phyloP scores from a whole-genome alignment of 176 grass and related monocot genomes.

The Oryza glumipatula region DNA sequence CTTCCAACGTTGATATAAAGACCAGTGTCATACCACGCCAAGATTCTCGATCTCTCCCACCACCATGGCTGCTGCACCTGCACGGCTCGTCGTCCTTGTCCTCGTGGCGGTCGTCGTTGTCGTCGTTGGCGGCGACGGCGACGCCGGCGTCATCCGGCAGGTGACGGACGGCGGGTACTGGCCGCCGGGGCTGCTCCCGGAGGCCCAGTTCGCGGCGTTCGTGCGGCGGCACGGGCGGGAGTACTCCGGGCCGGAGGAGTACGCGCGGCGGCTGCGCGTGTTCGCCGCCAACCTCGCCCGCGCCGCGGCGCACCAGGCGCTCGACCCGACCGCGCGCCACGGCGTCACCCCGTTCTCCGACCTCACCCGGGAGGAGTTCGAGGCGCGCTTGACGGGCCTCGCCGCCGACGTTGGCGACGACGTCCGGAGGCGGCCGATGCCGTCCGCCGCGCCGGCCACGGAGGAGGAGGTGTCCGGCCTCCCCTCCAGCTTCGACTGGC shows the following conservation, averaged over 20 bases:
- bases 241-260: constrained; percentile 67
- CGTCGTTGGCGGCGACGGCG: neutral
- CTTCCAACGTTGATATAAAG: neutral
- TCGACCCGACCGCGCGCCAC: constrained; percentile 77
- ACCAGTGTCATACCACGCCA: neutral
- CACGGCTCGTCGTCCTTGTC: neutral
- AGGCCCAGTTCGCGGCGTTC: constrained; percentile 58
- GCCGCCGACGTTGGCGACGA: neutral
- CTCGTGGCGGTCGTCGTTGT: neutral
- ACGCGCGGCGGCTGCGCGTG: constrained; percentile 60
- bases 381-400: constrained; percentile 61
- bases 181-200: constrained; percentile 22
- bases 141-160: constrained; percentile 31
- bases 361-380: constrained; percentile 82
- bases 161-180: constrained; percentile 24
- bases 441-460: constrained; percentile 25
- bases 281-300: constrained; percentile 81
- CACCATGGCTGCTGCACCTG: constrained; percentile 24
- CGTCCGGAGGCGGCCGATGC: neutral
- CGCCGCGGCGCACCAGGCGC: constrained; percentile 71
- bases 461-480: constrained; percentile 51
- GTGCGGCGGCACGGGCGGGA: constrained; percentile 54
- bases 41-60: neutral
- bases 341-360: constrained; percentile 89
- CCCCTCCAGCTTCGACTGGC: constrained; percentile 84